These are phyloP conservation scores for Dothistroma septosporum DNA, from an alignment of 2,329 filamentous ascomycete species.

Conservation along the genomic window DNA sequence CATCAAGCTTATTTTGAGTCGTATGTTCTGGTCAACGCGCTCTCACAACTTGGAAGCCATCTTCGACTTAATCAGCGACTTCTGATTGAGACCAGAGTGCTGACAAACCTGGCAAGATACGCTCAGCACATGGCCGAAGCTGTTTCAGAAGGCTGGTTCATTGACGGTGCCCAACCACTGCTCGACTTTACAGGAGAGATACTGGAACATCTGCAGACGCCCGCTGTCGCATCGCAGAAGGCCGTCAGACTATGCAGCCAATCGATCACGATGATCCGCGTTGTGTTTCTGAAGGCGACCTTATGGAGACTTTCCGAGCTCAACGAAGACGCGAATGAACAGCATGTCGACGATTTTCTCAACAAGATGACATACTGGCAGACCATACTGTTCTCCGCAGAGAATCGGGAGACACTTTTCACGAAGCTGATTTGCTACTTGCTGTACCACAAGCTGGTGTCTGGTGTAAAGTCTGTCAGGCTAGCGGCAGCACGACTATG, in stretches of 20 bases:
- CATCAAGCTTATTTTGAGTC: slow-evolving; percentile 95
- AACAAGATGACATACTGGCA: slow-evolving; percentile 94
- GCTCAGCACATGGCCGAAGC: slow-evolving; percentile 79
- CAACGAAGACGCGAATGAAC: slow-evolving; percentile 61
- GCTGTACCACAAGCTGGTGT: slow-evolving; percentile 82
- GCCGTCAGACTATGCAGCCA: slow-evolving; percentile 87
- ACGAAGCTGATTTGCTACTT: slow-evolving; percentile 87
- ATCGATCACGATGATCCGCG: slow-evolving; percentile 70
- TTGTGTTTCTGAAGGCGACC: slow-evolving; percentile 72
- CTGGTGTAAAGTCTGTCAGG: slow-evolving; percentile 62
- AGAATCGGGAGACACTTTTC: slow-evolving; percentile 74
- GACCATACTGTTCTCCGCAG: slow-evolving; percentile 74
- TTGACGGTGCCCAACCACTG: slow-evolving; percentile 76
- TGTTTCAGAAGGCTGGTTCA: slow-evolving; percentile 94
- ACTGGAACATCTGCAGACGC: slow-evolving; percentile 82
- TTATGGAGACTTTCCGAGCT: slow-evolving; percentile 79
- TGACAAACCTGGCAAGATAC: slow-evolving; percentile 83
- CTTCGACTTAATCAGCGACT: slow-evolving; percentile 68
- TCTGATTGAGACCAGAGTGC: slow-evolving; percentile 72
- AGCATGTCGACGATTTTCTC: slow-evolving; percentile 67
- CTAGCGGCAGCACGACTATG: slow-evolving; percentile 77
- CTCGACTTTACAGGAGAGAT: slow-evolving; percentile 82
- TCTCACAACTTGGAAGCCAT: slow-evolving; percentile 65
- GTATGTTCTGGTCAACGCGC: slow-evolving; percentile 71
- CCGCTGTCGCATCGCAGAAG: slow-evolving; percentile 76